Conservation (phyloP, 192 early-diverging fungal genomes). For the Lunasporangiospora selenospora region DNA sequence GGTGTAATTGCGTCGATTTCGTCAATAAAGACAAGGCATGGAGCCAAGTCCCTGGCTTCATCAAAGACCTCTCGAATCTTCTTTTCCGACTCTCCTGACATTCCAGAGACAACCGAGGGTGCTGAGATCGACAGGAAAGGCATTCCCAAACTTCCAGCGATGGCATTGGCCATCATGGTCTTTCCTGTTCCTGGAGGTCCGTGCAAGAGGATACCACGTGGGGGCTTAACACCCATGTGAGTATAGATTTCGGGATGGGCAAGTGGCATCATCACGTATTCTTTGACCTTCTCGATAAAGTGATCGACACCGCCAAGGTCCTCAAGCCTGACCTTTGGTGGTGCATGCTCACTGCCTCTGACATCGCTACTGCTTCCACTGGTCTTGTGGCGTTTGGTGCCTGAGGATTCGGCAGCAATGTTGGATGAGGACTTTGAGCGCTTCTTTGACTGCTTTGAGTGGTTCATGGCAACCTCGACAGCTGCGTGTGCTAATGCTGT, state of each 20-base stretch:
- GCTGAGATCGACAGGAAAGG: constrained; percentile 95
- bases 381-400: constrained; percentile 34
- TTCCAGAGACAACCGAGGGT: constrained; percentile 93
- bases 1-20: constrained; percentile 98
- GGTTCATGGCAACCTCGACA: constrained; percentile 19
- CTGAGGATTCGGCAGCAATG: constrained; percentile 7
- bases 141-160: constrained; percentile 92
- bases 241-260: constrained; percentile 92
- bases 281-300: constrained; percentile 89
- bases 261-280: constrained; percentile 92
- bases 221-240: constrained; percentile 94
- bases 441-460: constrained; percentile 43
- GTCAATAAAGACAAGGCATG: constrained; percentile 95
- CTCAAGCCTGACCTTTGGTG: constrained; percentile 39
- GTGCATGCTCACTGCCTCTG: constrained; percentile 42
- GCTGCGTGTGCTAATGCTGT: constrained; percentile 34
- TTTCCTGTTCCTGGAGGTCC: constrained; percentile 99
- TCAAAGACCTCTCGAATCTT: constrained; percentile 98
- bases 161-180: constrained; percentile 94
- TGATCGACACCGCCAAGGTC: constrained; percentile 94
- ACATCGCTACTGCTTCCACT: constrained; percentile 6
- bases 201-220: constrained; percentile 92
- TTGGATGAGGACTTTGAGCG: constrained; percentile 36
- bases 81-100: constrained; percentile 99
- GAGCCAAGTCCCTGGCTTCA: constrained; percentile 88